Percentiles rank a stretch among this genome's conserved stretches.
Evolutionary conservation across 2,329 filamentous ascomycete species (phyloP).

Genomic region (Tolypocladium sp.): DNA sequence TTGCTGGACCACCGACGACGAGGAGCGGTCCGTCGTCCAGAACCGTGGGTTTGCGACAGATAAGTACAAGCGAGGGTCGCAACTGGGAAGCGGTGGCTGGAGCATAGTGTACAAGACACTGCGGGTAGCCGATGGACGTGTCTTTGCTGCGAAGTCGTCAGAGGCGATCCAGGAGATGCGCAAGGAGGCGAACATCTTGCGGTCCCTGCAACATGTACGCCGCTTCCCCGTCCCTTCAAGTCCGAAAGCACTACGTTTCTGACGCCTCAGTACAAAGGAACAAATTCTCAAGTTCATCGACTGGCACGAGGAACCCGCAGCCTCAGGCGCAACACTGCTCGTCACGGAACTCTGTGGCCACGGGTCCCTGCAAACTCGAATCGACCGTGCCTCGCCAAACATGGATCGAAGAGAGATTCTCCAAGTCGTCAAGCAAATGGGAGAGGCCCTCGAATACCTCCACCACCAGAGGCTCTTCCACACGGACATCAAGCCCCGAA

Average conservation of each 20-base stretch:
- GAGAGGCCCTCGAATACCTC: constrained; percentile 15
- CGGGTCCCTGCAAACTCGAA: constrained; percentile 16
- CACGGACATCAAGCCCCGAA: constrained; percentile 21
- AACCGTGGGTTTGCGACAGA: constrained; percentile 6
- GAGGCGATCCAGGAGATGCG: constrained; percentile 10
- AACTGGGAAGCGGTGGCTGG: constrained; percentile 18
- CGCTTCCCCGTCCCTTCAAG: too few species aligned
- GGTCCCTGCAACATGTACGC: constrained; percentile 16
- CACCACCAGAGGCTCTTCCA: constrained; percentile 15
- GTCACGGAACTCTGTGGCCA: constrained; percentile 20
- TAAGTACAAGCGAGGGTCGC: constrained; percentile 13
- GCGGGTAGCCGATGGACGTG: constrained; percentile 10
- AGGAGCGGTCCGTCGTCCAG: constrained; percentile 3
- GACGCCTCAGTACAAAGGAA: constrained; percentile 6
- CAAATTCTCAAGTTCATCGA: constrained; percentile 19
- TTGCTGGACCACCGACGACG: constrained; percentile 13
- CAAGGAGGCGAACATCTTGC: constrained; percentile 13
- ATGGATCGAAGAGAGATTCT: constrained; percentile 10
- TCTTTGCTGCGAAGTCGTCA: constrained; percentile 20
- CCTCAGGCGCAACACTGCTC: constrained; percentile 12
- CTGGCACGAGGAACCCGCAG: constrained; percentile 12
- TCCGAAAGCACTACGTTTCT: not conserved
- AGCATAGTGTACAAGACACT: constrained; percentile 18
- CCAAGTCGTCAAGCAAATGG: constrained; percentile 12
- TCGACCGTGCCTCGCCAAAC: constrained; percentile 12